These are phyloP conservation scores for Apophysomyces elegans DNA, from an alignment of 371 early-diverging fungal species.

Conservation along the genomic window DNA sequence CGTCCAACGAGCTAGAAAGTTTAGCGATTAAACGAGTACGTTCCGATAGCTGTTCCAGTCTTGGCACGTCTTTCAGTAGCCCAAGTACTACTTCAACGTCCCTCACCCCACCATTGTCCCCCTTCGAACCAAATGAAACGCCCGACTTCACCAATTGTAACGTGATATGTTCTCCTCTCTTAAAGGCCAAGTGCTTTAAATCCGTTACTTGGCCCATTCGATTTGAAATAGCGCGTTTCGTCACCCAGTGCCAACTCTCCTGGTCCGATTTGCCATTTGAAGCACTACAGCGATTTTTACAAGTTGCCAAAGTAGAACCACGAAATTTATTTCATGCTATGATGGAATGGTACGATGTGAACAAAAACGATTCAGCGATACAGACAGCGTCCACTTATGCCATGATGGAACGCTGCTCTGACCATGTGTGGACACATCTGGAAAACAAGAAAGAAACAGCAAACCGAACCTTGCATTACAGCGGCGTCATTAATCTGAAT, in stretches of 20 bases:
- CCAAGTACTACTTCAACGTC: conserved; percentile 5
- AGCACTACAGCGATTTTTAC: conserved; percentile 29
- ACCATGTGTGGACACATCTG: conserved; percentile 35
- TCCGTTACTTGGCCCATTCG: conserved; percentile 29
- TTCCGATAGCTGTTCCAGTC: conserved; percentile 6
- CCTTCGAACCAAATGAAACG: conserved; percentile 7
- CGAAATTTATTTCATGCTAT: conserved; percentile 28
- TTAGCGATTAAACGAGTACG: conserved; percentile 14
- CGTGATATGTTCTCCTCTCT: conserved; percentile 14
- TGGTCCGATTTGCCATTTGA: conserved; percentile 39
- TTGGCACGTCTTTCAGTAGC: not conserved
- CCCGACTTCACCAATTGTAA: conserved; percentile 10
- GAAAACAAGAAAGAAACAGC: conserved; percentile 8
- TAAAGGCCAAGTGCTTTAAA: conserved; percentile 15
- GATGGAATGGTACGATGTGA: conserved; percentile 34
- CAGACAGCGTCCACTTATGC: not conserved
- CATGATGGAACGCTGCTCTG: conserved; percentile 38
- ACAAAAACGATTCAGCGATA: not conserved
- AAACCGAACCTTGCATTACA: conserved; percentile 34
- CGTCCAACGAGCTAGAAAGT: not conserved
- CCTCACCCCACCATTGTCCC: conserved; percentile 27
- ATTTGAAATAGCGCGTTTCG: conserved; percentile 44
- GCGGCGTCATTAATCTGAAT: conserved; percentile 23
- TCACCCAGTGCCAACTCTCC: conserved; percentile 17
- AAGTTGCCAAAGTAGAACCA: conserved; percentile 24